Evolutionary conservation across 2,329 filamentous ascomycete genomes (phyloP), one percentile per base, ranked within the genome.

Genomic region (Pyricularia sp.): DNA sequence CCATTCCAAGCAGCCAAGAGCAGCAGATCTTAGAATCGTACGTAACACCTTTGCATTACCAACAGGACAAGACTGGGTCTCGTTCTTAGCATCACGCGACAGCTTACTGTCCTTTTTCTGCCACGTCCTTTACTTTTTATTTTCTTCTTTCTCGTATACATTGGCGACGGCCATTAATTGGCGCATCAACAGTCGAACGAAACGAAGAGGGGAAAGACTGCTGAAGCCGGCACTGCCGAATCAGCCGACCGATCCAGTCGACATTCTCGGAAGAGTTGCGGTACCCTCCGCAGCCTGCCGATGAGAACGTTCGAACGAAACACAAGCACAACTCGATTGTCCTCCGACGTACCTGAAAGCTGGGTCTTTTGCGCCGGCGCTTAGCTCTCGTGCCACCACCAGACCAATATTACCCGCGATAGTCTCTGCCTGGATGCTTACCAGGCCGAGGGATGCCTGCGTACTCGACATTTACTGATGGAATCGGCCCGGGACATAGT

Each of bases 401-500:
- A 26, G n/a, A 36, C 23, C 33, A 12, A 61, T 61, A 2, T n/a
- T 25, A 28, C 58, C 58, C 25, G 42, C 42, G 42, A 61, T 61
- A 61, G 23, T 61, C 58, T 61, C 23, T 55, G 66, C 42, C 55
- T 64, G 66, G 66, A 30, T 36, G 12, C n/a, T 36, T 55, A 68
- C 55, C 30, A 63, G 55, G 66, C 58, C 17, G 58, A 68, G 68
- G 69, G 50, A 87, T 87, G 85, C 82, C 83, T 76, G 83, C 82
- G 72, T 86, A 87, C 75, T 82, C 81, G 68, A 83, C 81, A 69
- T 83, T 87, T 70, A 76, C 82, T 76, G 78, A 84, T 82, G 82
- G 79, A 76, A 81, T 76, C 75, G 77, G 71, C 75, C 74, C 69
- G 77, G 75, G 28, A 68, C 42, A 63, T 72, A 76, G 73, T 72